phyloP scores from a whole-genome alignment of 208 protist species.

The Acanthamoeba healyi region DNA sequence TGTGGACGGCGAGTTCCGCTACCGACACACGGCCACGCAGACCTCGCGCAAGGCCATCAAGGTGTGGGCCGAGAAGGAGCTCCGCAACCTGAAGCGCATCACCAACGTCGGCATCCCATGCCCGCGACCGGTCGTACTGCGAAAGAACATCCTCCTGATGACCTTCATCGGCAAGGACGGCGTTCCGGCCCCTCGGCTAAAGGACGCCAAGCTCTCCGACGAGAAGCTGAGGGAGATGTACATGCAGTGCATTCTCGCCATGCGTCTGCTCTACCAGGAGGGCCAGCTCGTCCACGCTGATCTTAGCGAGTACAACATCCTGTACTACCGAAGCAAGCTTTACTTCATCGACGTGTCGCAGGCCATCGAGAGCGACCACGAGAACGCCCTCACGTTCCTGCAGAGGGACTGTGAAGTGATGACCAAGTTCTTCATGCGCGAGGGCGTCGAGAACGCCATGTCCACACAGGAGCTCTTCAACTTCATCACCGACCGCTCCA shows the following conservation, averaged over 20 bases:
- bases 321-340: conserved; percentile 92
- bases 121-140: conserved; percentile 94
- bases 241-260: conserved; percentile 90
- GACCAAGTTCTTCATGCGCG: conserved; percentile 90
- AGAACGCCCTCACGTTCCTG: conserved; percentile 98
- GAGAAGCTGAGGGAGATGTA: conserved; percentile 89
- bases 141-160: conserved; percentile 99
- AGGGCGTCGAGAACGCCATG: conserved; percentile 84
- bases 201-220: conserved; percentile 93
- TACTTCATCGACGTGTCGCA: conserved; percentile 99
- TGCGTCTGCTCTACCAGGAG: conserved; percentile 95
- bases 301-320: conserved; percentile 99
- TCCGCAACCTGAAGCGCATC: conserved; percentile 95
- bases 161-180: conserved; percentile 95
- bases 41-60: conserved; percentile 99
- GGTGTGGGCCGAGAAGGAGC: conserved; percentile 99
- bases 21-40: conserved; percentile 97
- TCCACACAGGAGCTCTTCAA: conserved; percentile 90
- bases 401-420: conserved; percentile 83
- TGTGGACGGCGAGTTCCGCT: conserved; percentile 98
- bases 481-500: conserved; percentile 89
- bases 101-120: conserved; percentile 91
- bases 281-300: conserved; percentile 98
- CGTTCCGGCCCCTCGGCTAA: conserved; percentile 96
- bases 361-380: conserved; percentile 98